Percentiles rank a stretch among this genome's conserved stretches.
phyloP scores from a whole-genome alignment of 257 asterid species.

The Scutellaria galericulata region DNA sequence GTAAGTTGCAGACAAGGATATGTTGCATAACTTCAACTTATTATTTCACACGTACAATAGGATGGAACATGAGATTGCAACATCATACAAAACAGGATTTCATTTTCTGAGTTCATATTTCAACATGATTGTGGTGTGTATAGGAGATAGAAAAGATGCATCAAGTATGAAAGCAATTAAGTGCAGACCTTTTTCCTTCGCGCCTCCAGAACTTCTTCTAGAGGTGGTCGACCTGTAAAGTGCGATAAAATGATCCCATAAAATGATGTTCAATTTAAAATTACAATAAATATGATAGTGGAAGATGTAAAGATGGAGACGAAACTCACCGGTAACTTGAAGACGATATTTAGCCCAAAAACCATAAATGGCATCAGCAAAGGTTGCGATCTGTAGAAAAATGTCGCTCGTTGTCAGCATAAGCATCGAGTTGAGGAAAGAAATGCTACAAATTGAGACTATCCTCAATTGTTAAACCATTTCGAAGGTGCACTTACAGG shows the following conservation, averaged over 20 bases:
- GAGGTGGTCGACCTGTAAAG: constrained; percentile 79
- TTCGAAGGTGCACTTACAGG: constrained; percentile 61
- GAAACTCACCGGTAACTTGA: constrained; percentile 68
- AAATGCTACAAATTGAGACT: neutral
- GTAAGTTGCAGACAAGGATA: no score
- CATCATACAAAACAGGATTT: neutral
- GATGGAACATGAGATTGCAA: neutral
- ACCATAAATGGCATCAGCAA: constrained; percentile 74
- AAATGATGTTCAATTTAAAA: neutral
- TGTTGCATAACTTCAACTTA: neutral
- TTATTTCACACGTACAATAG: no score
- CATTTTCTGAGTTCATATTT: neutral
- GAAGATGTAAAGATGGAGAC: neutral
- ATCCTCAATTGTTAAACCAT: neutral
- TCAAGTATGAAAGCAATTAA: constrained; percentile 7
- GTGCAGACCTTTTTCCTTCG: constrained; percentile 71
- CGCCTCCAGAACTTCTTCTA: constrained; percentile 76
- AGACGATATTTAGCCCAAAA: constrained; percentile 94
- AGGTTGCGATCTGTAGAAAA: constrained; percentile 65
- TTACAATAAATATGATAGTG: neutral
- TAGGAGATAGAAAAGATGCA: neutral
- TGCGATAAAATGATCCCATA: neutral
- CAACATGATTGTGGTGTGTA: neutral
- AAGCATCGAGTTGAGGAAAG: constrained; percentile 1
- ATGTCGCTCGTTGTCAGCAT: constrained; percentile 1